Base-by-base conservation (phyloP, 2,329 filamentous ascomycete genomes). In the Calonectria pteridis region DNA sequence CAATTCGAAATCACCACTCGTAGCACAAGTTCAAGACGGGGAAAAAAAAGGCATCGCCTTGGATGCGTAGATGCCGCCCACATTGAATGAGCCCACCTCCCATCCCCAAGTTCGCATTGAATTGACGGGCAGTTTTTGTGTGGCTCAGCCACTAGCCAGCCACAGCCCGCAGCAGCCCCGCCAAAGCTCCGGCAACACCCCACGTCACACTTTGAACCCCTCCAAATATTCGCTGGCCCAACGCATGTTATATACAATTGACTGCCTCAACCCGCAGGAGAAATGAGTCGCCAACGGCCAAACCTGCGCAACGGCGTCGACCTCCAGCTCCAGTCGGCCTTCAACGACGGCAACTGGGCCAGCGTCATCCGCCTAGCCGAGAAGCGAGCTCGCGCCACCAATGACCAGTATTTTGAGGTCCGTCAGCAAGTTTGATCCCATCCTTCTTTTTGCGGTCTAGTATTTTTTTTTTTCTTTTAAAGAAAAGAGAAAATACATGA, bases 391-490 rank as follows among this genome's bases (percentile, higher is more conserved):
- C 87, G 86, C 76, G 81, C 84, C 2, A 85, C 84, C 51, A 89
- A 90, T 66, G 89, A 91, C 51, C 84, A 87, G 10, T 92, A 91
- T 78, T 91, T 89, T 77, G 86, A 90, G 83, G 89, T 91, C 77
- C 73, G 85, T 64, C 49, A 40, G 46, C 64, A 49, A 49, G 53
- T 23, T 18, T 49, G 11, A 49, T 64, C 59, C 55, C 55, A 40
- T 26, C 33, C 55, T 26, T 26, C 55, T 62, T 35, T 40, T 37
- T 62, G 33, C 40, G 14, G 13, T 40, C 16, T 28, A 40, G 37
- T 40, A 53, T 40, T 37, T 26, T 28, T 28, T 28, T 59, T 10
- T 37, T 59, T 4, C 37, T 35, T 14, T 23, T 26, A 14, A n/a
- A n/a, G n/a, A n/a, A n/a, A n/a, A 37, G 14, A 29, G 31, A 43